A percentile compares a stretch with the other conserved stretches of the same genome.
Conservation (phyloP, 495 filamentous ascomycete genomes). For the Podospora fimiseda region DNA sequence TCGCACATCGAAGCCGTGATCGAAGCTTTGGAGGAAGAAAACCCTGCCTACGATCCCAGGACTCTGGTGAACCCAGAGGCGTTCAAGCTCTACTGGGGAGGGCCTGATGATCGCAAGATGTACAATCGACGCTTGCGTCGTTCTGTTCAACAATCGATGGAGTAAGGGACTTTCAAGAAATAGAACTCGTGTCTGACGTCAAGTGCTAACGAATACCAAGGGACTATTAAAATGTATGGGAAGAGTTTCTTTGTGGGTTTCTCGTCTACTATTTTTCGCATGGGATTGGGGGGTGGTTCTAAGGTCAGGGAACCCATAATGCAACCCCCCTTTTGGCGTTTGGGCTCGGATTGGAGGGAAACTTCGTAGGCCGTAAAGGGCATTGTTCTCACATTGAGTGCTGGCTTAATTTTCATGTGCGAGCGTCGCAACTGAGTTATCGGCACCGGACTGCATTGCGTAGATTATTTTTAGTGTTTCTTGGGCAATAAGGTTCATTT, state of each 20-base stretch:
- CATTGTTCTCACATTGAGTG: no score
- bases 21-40: conserved; percentile 74
- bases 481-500: no score
- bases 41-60: conserved; percentile 82
- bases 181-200: no score
- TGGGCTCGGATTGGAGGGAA: background rate
- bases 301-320: background rate
- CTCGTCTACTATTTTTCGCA: background rate
- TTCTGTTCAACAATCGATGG: conserved; percentile 51
- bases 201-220: no score
- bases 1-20: conserved; percentile 84
- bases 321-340: background rate
- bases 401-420: no score
- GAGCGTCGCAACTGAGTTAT: no score
- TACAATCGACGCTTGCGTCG: conserved; percentile 76
- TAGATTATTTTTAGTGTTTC: no score
- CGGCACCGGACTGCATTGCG: no score
- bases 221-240: background rate
- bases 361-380: no score
- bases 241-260: background rate
- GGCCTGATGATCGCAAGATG: conserved; percentile 64
- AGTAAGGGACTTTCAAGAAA: no score
- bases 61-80: conserved; percentile 85
- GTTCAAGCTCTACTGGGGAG: conserved; percentile 81
- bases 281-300: background rate